Evolutionary conservation across 257 asterid species (phyloP).

Genomic region (Salvia splendens): DNA sequence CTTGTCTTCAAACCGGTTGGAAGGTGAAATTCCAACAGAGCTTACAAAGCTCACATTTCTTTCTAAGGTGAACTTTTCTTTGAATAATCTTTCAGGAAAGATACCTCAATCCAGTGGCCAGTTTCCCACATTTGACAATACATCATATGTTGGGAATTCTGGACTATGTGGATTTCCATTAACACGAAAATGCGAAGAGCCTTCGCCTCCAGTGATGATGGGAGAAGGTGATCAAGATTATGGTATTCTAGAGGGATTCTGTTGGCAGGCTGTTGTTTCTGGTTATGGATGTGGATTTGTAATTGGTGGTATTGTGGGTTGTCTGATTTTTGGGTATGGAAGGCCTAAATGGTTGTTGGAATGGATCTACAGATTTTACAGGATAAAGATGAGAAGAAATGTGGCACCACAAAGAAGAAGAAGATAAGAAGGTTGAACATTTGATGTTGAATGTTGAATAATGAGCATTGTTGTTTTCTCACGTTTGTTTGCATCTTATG

Average conservation of each 20-base stretch:
- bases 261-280: conserved; percentile 5
- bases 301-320: not conserved
- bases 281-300: not conserved
- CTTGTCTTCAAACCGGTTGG: not conserved
- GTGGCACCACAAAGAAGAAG: not conserved
- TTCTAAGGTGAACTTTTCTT: no score
- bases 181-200: not conserved
- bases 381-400: not conserved
- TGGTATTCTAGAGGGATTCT: not conserved
- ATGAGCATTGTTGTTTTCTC: no score
- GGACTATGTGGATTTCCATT: no score
- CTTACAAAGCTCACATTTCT: no score
- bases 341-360: not conserved
- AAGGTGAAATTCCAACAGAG: not conserved
- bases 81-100: no score
- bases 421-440: not conserved
- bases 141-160: no score
- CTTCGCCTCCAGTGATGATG: not conserved
- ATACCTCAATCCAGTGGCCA: no score
- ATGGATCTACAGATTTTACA: not conserved
- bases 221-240: not conserved
- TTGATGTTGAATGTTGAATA: no score
- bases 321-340: not conserved
- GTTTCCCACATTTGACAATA: no score
- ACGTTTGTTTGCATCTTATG: no score